phyloP scores from a whole-genome alignment of 345 rosid species.

The Sonneratia alba region DNA sequence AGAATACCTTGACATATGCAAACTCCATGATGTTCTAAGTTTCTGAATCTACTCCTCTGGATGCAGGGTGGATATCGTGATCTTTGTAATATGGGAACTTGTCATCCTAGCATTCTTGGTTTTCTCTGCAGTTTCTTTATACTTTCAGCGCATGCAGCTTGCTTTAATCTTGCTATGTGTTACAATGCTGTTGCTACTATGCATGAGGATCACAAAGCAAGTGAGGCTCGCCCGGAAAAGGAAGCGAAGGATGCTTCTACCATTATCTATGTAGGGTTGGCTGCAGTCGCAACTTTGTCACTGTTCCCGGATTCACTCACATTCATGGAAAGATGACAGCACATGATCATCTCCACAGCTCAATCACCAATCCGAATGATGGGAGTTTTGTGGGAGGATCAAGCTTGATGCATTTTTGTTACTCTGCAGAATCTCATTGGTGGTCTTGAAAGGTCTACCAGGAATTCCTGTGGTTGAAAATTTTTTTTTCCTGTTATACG shows the following conservation, averaged over 20 bases:
- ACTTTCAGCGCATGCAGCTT: conserved; percentile 60
- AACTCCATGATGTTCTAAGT: neutral
- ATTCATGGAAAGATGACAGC: neutral
- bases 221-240: conserved; percentile 69
- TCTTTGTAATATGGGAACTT: conserved; percentile 92
- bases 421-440: neutral
- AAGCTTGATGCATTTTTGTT: neutral
- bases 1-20: neutral
- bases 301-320: neutral
- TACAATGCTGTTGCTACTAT: conserved; percentile 58
- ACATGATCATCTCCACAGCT: neutral
- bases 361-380: neutral
- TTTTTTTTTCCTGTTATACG: no score
- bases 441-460: neutral
- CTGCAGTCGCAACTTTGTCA: neutral
- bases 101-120: conserved; percentile 77
- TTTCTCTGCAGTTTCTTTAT: conserved; percentile 86
- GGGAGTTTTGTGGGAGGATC: neutral
- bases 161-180: conserved; percentile 64
- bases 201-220: conserved; percentile 86
- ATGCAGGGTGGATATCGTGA: conserved; percentile 86
- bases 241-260: conserved; percentile 98
- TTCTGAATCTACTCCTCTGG: conserved; percentile 4
- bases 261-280: conserved; percentile 64
- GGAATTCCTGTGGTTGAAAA: neutral